A percentile compares a stretch with the other conserved stretches of the same genome.
phyloP scores from a whole-genome alignment of 495 filamentous ascomycete genomes.

The Neurospora intermedia region DNA sequence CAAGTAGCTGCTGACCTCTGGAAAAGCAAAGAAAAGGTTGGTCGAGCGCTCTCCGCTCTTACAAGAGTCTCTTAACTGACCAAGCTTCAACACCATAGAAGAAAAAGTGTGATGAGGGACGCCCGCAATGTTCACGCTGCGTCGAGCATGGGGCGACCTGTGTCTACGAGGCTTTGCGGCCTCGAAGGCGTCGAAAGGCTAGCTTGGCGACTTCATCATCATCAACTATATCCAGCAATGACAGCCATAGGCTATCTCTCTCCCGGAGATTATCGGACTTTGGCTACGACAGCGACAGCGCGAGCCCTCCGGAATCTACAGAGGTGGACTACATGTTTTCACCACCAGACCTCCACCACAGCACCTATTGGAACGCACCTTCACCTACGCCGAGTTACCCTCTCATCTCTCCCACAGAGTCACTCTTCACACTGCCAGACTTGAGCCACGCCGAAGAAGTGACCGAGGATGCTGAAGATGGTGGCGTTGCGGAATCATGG shows the following conservation, averaged over 20 bases:
- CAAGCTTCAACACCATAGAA: conserved; percentile 29
- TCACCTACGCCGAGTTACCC: not conserved
- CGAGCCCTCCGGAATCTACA: conserved; percentile 2
- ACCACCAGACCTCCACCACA: not conserved
- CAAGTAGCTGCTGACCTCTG: conserved; percentile 10
- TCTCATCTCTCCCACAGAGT: not conserved
- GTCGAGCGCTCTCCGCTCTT: not conserved
- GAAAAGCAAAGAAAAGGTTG: conserved; percentile 27
- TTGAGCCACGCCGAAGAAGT: not conserved
- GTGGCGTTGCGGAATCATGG: not conserved
- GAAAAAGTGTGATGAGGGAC: conserved; percentile 56
- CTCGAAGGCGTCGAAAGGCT: conserved; percentile 42
- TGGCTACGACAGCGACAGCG: conserved; percentile 10
- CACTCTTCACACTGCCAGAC: not conserved
- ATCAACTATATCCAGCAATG: not conserved
- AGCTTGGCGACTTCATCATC: conserved; percentile 12
- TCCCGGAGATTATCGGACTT: conserved; percentile 12
- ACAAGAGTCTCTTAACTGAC: not conserved
- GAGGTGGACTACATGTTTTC: not conserved
- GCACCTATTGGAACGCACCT: not conserved
- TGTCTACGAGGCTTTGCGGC: conserved; percentile 46
- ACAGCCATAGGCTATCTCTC: not conserved
- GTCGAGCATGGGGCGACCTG: conserved; percentile 41
- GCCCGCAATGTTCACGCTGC: conserved; percentile 48
- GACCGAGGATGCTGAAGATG: not conserved